phyloP scores from a whole-genome alignment of 768 basidiomycete genomes.

The Peribolospora kevripleyi region DNA sequence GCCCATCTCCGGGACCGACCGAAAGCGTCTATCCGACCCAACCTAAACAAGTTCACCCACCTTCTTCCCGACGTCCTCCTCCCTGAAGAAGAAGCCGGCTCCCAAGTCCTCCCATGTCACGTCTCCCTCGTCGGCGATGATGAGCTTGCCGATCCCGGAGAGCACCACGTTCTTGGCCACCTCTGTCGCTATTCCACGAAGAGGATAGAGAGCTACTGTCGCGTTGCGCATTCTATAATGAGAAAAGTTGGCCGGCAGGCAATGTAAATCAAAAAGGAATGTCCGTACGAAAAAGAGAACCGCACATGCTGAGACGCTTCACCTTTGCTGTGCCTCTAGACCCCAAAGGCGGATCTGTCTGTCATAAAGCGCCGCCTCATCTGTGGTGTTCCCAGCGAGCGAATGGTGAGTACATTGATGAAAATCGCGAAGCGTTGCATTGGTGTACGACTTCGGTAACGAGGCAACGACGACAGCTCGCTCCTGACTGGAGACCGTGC shows the following conservation, averaged over 20 bases:
- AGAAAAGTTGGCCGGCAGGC: slow-evolving; percentile 11
- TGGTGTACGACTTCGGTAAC: too few relatives aligned
- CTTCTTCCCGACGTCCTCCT: slow-evolving; percentile 74
- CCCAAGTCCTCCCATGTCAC: slow-evolving; percentile 72
- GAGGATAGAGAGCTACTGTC: slow-evolving; percentile 23
- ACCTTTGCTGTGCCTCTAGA: slow-evolving; percentile 90
- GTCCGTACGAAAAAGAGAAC: neutral
- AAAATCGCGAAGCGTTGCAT: too few relatives aligned
- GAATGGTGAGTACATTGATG: too few relatives aligned
- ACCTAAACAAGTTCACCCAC: slow-evolving; percentile 22
- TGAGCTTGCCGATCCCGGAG: slow-evolving; percentile 72
- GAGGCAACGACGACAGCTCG: too few relatives aligned
- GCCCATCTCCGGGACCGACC: too few relatives aligned
- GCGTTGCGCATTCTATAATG: slow-evolving; percentile 66
- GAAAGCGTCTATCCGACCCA: neutral
- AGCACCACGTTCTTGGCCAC: slow-evolving; percentile 93
- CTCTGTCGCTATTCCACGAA: slow-evolving; percentile 37
- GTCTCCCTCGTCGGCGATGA: slow-evolving; percentile 52
- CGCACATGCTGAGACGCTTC: slow-evolving; percentile 8
- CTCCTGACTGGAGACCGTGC: too few relatives aligned
- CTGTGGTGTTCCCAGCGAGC: neutral
- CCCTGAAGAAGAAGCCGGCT: slow-evolving; percentile 76
- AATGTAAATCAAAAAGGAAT: neutral
- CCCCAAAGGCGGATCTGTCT: slow-evolving; percentile 92
- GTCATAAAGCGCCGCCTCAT: slow-evolving; percentile 41